A percentile compares a stretch with the other conserved stretches of the same genome.
Conservation (phyloP, 345 rosid species). For the Arabidopsis suecica region DNA sequence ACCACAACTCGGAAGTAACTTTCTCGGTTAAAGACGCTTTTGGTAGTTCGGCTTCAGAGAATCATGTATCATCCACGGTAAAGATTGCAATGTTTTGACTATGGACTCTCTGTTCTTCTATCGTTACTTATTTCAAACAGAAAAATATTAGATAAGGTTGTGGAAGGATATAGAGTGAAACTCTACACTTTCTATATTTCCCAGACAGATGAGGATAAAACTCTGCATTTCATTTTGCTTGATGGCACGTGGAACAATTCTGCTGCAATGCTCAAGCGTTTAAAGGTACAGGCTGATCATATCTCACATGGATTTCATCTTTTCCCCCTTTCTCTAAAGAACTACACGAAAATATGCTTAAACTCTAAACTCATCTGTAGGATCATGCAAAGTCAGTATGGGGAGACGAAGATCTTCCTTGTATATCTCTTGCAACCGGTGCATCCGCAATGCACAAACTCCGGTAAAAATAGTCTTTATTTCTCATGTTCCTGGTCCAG, state of each 20-base stretch:
- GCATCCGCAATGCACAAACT: slow-evolving; percentile 95
- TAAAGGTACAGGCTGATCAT: slow-evolving; percentile 59
- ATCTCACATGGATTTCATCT: slow-evolving; percentile 8
- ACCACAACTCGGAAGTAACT: slow-evolving; percentile 57
- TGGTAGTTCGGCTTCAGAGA: slow-evolving; percentile 44
- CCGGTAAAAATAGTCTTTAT: slow-evolving; percentile 54
- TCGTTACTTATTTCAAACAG: neutral
- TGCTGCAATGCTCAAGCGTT: slow-evolving; percentile 91
- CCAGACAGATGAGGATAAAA: slow-evolving; percentile 54
- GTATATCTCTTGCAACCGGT: slow-evolving; percentile 75
- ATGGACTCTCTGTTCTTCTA: slow-evolving; percentile 12
- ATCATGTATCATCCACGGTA: slow-evolving; percentile 49
- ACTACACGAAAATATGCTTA: slow-evolving; percentile 4
- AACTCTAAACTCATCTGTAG: slow-evolving; percentile 45
- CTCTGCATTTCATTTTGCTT: slow-evolving; percentile 75
- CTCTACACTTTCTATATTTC: slow-evolving; percentile 40
- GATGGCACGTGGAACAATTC: slow-evolving; percentile 99
- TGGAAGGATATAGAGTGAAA: slow-evolving; percentile 11
- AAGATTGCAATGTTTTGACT: slow-evolving; percentile 18
- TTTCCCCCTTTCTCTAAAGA: slow-evolving; percentile 8
- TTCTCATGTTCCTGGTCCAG: slow-evolving; percentile 14
- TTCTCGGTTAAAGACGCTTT: slow-evolving; percentile 65
- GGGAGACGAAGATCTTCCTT: slow-evolving; percentile 79
- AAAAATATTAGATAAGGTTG: neutral
- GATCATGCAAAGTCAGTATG: slow-evolving; percentile 73